Base-by-base conservation (phyloP, 2,329 filamentous ascomycete species). In the Dothistroma pini region DNA sequence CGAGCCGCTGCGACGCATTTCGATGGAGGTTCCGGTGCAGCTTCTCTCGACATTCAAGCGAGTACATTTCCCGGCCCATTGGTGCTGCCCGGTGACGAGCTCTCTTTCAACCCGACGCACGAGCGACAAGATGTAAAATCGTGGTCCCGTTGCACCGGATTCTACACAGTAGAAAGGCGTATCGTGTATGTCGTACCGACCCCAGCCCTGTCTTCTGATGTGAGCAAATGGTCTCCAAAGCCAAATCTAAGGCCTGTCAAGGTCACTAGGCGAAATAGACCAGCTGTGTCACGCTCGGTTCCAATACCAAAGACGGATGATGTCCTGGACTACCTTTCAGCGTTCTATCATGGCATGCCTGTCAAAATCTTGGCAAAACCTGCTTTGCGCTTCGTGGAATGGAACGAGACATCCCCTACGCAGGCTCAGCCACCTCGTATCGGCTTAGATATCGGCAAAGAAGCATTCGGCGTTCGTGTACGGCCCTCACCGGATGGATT, bases 61-160 rank as follows among this genome's bases (percentile, higher is more conserved):
- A 44, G 63, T 1, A 67, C 66, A 1, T 89, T 87, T 63, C 86
- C 86, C 0, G 83, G 76, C 0, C 85, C 86, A 0, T 69, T 89
- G 6, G 75, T 87, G 0, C 74, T 89, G 0, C 86, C 86, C 0
- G 78, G 76, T 2, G 86, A 89, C 68, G 83, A 84, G 21, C 76
- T 89, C 0, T 79, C 81, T 0, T 72, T 78, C 35, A 81, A 88
- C 44, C 81, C 83, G 0, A 75, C 80, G 5, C 78, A 77, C 44
- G 75, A 79, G 0, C 73, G 80, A 0, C 86, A 89, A 63, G 82
- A 77, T 44, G 75, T 85, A 48, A 75, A 77, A 31, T 76, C 78
- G 0, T 89, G 84, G 84, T 38, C 63, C 78, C 1, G 66, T 76
- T 0, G 73, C 75, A 29, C 74, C 75, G 7, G 65, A 75, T 6